phyloP scores from a whole-genome alignment of 441 rosid genomes.

The Geranium incanum region DNA sequence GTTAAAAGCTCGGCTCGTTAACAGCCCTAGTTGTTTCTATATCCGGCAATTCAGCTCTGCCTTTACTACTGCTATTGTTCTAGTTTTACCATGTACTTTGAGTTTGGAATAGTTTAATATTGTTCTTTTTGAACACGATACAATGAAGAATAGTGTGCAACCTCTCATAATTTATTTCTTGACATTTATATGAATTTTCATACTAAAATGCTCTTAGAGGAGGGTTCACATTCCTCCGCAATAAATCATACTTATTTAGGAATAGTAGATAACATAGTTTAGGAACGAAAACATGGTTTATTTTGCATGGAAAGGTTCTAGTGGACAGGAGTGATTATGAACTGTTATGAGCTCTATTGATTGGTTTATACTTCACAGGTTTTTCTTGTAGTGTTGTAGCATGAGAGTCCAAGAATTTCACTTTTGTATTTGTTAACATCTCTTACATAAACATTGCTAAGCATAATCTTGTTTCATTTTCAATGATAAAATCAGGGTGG shows the following conservation, averaged over 20 bases:
- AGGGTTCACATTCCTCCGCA: neutral
- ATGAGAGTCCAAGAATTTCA: neutral
- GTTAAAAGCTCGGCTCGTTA: too few species aligned
- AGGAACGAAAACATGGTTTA: neutral
- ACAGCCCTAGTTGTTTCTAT: constrained; percentile 12
- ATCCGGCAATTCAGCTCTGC: neutral
- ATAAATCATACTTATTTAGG: too few species aligned
- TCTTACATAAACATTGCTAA: neutral
- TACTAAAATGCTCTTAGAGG: neutral
- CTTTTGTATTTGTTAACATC: neutral
- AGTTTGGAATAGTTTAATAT: constrained; percentile 11
- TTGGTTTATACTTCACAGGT: neutral
- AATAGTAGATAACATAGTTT: too few species aligned
- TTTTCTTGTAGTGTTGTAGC: neutral
- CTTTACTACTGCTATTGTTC: constrained; percentile 9
- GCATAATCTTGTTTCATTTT: neutral
- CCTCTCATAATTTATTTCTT: neutral
- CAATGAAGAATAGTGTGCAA: neutral
- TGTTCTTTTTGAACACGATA: neutral
- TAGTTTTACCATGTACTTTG: constrained; percentile 15
- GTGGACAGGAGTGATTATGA: neutral
- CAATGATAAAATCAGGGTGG: constrained; percentile 5
- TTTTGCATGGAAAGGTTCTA: neutral
- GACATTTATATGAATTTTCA: neutral
- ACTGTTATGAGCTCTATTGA: neutral